Evolutionary conservation across 2,329 filamentous ascomycete genomes (phyloP).

Genomic region (Neonectria sp.): DNA sequence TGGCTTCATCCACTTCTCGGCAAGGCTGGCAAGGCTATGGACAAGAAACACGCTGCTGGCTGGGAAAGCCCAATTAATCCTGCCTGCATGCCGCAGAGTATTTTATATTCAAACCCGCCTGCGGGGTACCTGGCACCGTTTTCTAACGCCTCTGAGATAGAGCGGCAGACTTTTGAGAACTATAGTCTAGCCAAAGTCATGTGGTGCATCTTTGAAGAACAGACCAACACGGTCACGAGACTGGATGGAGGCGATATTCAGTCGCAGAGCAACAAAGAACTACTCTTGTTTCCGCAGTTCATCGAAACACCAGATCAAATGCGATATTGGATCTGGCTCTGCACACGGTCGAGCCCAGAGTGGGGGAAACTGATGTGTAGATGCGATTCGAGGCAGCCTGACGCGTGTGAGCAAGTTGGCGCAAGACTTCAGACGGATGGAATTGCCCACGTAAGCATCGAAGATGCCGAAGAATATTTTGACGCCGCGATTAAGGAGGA

Average conservation of each 20-base stretch:
- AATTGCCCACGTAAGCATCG: no score
- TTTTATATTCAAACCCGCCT: not conserved
- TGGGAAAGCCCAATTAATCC: not conserved
- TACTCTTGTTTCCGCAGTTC: no score
- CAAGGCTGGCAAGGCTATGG: not conserved
- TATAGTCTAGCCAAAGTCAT: not conserved
- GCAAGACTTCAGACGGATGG: no score
- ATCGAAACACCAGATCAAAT: not conserved
- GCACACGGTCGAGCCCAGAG: not conserved
- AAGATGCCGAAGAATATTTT: no score
- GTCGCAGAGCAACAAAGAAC: no score
- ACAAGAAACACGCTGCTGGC: not conserved
- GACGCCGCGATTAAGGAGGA: no score
- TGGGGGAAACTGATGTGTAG: not conserved
- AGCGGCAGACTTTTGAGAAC: not conserved
- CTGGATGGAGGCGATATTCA: no score
- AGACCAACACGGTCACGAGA: not conserved
- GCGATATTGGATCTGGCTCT: not conserved
- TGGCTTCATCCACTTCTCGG: not conserved
- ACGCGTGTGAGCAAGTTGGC: no score
- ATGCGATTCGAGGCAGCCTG: no score
- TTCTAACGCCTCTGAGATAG: not conserved
- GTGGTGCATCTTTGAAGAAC: constrained; percentile 3
- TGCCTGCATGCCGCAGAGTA: not conserved
- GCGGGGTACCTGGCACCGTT: not conserved